Percentiles rank a stretch among this genome's conserved stretches.
These are phyloP conservation scores for Triadica sebifera DNA, from an alignment of 345 rosid genomes.

Conservation along the genomic window DNA sequence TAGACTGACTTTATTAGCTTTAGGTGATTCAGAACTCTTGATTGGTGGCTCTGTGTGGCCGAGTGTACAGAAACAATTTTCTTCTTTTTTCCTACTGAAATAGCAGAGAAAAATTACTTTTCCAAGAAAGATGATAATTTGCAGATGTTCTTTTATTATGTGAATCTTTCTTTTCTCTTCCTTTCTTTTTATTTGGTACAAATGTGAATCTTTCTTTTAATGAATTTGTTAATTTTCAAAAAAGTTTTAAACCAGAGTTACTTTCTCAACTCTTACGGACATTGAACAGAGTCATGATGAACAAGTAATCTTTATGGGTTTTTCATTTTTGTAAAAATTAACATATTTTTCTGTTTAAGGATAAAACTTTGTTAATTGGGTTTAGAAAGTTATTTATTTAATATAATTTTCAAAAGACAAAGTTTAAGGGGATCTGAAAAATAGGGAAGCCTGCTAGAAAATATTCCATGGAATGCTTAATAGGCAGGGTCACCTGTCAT, in stretches of 20 bases:
- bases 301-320: neutral
- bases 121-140: neutral
- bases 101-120: neutral
- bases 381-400: no score
- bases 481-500: neutral
- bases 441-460: no score
- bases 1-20: conserved; percentile 6
- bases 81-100: neutral
- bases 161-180: neutral
- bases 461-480: no score
- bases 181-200: no score
- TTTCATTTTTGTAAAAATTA: neutral
- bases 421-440: no score
- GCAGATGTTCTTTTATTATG: neutral
- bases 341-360: no score
- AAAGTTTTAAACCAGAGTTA: neutral
- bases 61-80: neutral
- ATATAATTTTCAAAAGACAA: no score
- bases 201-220: neutral
- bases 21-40: neutral
- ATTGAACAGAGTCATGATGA: neutral
- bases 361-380: no score
- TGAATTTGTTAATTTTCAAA: neutral
- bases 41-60: conserved; percentile 1
- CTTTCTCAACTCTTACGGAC: neutral